Base-by-base conservation (phyloP, 768 basidiomycete species). In the Kwoniella sp. region DNA sequence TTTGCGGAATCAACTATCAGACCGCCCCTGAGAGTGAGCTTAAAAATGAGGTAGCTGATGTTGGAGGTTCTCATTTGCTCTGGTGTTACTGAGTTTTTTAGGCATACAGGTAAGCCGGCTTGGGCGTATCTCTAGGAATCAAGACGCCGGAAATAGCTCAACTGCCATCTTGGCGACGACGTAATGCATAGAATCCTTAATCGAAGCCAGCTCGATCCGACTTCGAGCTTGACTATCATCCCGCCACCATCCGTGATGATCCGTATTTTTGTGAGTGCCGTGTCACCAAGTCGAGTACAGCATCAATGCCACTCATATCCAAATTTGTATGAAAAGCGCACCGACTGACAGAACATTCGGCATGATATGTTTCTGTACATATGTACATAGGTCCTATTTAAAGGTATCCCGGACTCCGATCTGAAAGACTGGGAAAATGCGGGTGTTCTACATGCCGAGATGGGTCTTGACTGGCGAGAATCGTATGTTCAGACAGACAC, bases 371-470 rank as follows among this genome's bases (percentile, higher is more conserved):
- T n/a, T n/a, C n/a, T n/a, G n/a, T n/a, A n/a, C n/a, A n/a, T n/a
- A n/a, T n/a, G n/a, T n/a, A n/a, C n/a, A n/a, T 51, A 77, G 76
- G 60, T 77, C 30, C 61, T 78, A 15, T 78, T 78, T 63, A 60
- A 63, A 25, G 77, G 77, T 25, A 59, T 78, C 4, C 63, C 68
- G 0, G 77, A 74, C 24, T 53, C 40, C 10, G 72, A 78, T 19
- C n/a, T 76, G 49, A 66, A 69, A 52, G 64, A 70, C 12, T 78
- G 77, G 77, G 55, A 65, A 25, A 66, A 68, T 33, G 48, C 63
- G 25, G 74, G 74, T 10, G 25, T 76, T 2, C 30, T 76, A 19
- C 74, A 78, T n/a, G 72, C 77, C 9, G 77, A 78, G 65, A 70
- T 76, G 65, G 77, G 77, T 5, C 58, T 78, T 7, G 77, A 78